Conservation (phyloP, 768 basidiomycete genomes). For the Boletus barrowsii region DNA sequence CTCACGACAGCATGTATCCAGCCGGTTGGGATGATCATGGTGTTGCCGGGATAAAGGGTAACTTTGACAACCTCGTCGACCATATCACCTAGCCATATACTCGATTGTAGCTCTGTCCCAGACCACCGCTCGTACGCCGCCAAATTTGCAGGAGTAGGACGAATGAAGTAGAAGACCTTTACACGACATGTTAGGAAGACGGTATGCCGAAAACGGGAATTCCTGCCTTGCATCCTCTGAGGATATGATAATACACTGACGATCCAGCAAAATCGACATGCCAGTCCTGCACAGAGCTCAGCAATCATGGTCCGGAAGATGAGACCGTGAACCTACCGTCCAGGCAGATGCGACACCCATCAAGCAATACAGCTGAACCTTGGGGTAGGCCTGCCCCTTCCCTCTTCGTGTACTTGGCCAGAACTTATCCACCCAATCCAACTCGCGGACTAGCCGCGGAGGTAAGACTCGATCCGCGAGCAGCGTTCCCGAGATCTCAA, state of each 20-base stretch:
- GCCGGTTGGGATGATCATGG: constrained; percentile 93
- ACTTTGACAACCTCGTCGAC: constrained; percentile 90
- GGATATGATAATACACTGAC: constrained; percentile 95
- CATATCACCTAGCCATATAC: constrained; percentile 89
- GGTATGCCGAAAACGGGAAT: not conserved
- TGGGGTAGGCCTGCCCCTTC: constrained; percentile 76
- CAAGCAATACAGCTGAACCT: constrained; percentile 93
- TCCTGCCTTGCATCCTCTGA: constrained; percentile 76
- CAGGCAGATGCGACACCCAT: constrained; percentile 94
- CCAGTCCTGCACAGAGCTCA: constrained; percentile 69
- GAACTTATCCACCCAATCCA: constrained; percentile 97
- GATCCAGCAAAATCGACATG: constrained; percentile 98
- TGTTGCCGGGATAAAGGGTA: constrained; percentile 71
- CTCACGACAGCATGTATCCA: constrained; percentile 98
- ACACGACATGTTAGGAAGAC: not conserved
- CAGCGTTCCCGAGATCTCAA: constrained; percentile 87
- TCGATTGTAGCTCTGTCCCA: constrained; percentile 84
- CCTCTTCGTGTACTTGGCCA: constrained; percentile 83
- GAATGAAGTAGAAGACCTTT: constrained; percentile 95
- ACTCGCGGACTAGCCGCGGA: constrained; percentile 77
- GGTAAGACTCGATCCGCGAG: constrained; percentile 78
- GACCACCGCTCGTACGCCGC: constrained; percentile 93
- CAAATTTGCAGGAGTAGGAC: constrained; percentile 81
- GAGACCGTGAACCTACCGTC: constrained; percentile 63
- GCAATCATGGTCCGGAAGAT: not conserved